phyloP scores from a whole-genome alignment of 1,139 yeast species.

The Meyerozyma elateridarum region DNA sequence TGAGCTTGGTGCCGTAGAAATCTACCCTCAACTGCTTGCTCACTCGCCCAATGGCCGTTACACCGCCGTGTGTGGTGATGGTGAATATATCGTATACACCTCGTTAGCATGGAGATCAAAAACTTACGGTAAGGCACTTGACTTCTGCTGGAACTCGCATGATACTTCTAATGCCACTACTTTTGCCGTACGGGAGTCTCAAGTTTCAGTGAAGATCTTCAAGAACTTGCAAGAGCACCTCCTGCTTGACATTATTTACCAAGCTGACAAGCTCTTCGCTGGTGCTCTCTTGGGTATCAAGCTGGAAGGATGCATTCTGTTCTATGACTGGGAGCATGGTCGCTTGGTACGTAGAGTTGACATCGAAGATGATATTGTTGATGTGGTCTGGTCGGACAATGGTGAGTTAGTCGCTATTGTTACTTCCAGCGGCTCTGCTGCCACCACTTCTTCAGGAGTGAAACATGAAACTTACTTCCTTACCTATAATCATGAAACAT shows the following conservation, averaged over 20 bases:
- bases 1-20: constrained; percentile 88
- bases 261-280: constrained; percentile 77
- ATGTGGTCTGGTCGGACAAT: constrained; percentile 88
- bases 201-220: constrained; percentile 62
- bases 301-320: constrained; percentile 74
- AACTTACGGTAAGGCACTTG: constrained; percentile 84
- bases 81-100: constrained; percentile 92
- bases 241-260: constrained; percentile 61
- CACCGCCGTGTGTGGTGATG: constrained; percentile 97
- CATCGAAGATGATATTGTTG: constrained; percentile 66
- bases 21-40: constrained; percentile 78
- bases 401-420: constrained; percentile 83
- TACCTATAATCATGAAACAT: constrained; percentile 63
- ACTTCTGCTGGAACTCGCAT: constrained; percentile 87
- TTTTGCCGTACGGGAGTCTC: constrained; percentile 77
- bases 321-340: constrained; percentile 93
- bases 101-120: constrained; percentile 98
- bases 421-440: constrained; percentile 41
- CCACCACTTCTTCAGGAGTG: constrained; percentile 16
- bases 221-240: constrained; percentile 82
- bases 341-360: constrained; percentile 76
- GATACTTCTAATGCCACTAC: constrained; percentile 65
- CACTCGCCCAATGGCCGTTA: constrained; percentile 98
- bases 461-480: constrained; percentile 71
- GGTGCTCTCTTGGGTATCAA: constrained; percentile 85